Evolutionary conservation across 2,329 filamentous ascomycete species (phyloP), one percentile per base, ranked within the genome.

Genomic region (Aspergillus felis): DNA sequence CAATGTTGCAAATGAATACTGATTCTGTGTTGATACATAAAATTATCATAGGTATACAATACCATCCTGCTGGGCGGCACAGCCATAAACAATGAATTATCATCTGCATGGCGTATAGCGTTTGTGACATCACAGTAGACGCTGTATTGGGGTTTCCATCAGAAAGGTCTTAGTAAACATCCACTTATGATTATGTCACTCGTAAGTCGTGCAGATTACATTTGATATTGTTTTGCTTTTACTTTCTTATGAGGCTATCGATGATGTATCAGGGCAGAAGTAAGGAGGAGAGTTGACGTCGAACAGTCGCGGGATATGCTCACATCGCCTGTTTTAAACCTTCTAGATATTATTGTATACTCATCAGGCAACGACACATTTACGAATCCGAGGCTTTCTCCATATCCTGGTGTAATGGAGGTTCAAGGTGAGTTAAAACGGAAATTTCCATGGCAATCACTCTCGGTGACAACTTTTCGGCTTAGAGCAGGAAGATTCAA

Each of bases 401-500:
- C 20, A 47, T 14, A 24, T 24, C n/a, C 9, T 17, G 44, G n/a
- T 10, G 7, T 14, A 24, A 47, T 47, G 44, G 44, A 47, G 17
- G 20, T 47, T 24, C 44, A 24, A 24, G 22, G 44, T 47, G 6
- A 14, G 44, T 47, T 25, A 47, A 22, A 10, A 47, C 5, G 22
- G 6, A 27, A 24, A 27, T 14, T 47, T 25, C 12, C 24, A 47
- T 24, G 22, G 24, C 5, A 14, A 14, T 38, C 32, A n/a, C 28
- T 29, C n/a, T 38, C 25, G 44, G n/a, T 38, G 29, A 42, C 5
- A 25, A 20, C 17, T 24, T 25, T 29, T 24, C 6, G 50, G 38
- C 7, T 49, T 53, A 49, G 47, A 53, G 38, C 49, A 56, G 14
- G 65, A 68, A 47, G 61, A 64, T 38, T 59, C 64, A 5, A 63